Conservation (phyloP, 345 rosid species). For the Pelargonium nanum region DNA sequence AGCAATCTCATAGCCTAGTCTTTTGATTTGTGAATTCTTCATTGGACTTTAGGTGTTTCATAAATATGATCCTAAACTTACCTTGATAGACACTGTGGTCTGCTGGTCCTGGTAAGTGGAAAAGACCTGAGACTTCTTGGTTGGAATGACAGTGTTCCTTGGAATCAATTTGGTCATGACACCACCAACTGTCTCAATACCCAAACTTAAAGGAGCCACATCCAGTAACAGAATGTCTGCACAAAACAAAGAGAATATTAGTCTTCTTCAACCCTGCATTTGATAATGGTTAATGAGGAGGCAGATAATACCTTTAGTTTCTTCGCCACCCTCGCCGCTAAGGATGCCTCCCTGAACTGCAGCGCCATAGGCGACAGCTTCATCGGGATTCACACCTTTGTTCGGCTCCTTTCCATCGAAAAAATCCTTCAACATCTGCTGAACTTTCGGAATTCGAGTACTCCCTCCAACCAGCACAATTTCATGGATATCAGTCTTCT, state of each 20-base stretch:
- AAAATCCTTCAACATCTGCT: conserved; percentile 37
- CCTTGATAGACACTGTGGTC: conserved; percentile 37
- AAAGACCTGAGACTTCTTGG: conserved; percentile 35
- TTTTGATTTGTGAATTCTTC: too few relatives aligned
- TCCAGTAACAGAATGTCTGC: conserved; percentile 41
- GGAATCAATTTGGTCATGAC: conserved; percentile 56
- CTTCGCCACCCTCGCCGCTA: conserved; percentile 38
- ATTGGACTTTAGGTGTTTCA: too few relatives aligned
- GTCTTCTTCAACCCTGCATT: not conserved
- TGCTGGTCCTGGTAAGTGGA: conserved; percentile 47
- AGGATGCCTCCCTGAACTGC: conserved; percentile 48
- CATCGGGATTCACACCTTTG: conserved; percentile 49
- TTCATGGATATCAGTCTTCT: conserved; percentile 33
- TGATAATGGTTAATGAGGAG: not conserved
- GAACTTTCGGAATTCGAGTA: conserved; percentile 46
- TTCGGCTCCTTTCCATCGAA: too few relatives aligned
- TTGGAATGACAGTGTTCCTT: conserved; percentile 41
- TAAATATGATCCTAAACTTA: too few relatives aligned
- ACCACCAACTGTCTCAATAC: conserved; percentile 46
- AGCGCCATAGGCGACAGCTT: conserved; percentile 55
- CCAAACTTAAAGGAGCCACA: conserved; percentile 39
- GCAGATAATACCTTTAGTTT: conserved; percentile 21
- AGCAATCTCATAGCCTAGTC: too few relatives aligned
- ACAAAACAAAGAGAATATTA: not conserved
- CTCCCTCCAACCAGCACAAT: conserved; percentile 62